Evolutionary conservation across 805 yeast genomes (phyloP), one percentile per base, ranked within the genome.

Genomic region (Aciculoconidium aculeatum): DNA sequence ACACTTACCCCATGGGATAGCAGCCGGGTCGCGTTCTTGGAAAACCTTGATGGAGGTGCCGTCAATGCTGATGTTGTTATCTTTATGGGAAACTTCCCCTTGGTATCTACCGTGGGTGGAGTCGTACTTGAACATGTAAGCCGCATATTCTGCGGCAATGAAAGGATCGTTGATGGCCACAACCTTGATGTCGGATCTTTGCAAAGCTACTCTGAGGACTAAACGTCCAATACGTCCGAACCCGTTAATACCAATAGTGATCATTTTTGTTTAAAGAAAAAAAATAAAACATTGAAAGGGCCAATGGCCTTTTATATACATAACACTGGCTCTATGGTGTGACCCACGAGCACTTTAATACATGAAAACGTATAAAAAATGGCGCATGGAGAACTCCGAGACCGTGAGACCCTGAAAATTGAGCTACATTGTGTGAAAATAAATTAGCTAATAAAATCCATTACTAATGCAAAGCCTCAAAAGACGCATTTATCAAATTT

Each of bases 171-270:
- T 86, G 74, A 86, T 69, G 45, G 94, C 94, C 43, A 83, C 84
- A 43, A 86, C 80, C 51, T 81, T 73, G 53, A 86, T 79, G 65
- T 80, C 87, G 35, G 68, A 60, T 75, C 85, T 76, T 38, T 60
- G 44, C 44, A 84, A 65, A 41, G 94, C 94, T 57, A 82, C 72
- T 72, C 95, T 80, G 51, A 85, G 68, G 43, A 79, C 95, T 49
- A 84, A 75, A 68, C 95, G 84, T 47, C 95, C 95, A 55, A 84
- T 84, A 68, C 95, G 80, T 54, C 95, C 95, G 80, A 84, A 84
- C 52, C 95, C 95, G 77, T 84, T 84, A 61, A 84, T 85, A 68
- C 94, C 95, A 62, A 84, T 73, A 51, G 73, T 78, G 59, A 74
- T 70, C n/a, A n/a, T n/a, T n/a, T n/a, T n/a, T n/a, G n/a, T n/a